Percentiles rank a stretch among this genome's conserved stretches.
These are phyloP conservation scores for Groenewaldozyma sp. DNA, from an alignment of 1,139 yeast genomes.

Conservation along the genomic window DNA sequence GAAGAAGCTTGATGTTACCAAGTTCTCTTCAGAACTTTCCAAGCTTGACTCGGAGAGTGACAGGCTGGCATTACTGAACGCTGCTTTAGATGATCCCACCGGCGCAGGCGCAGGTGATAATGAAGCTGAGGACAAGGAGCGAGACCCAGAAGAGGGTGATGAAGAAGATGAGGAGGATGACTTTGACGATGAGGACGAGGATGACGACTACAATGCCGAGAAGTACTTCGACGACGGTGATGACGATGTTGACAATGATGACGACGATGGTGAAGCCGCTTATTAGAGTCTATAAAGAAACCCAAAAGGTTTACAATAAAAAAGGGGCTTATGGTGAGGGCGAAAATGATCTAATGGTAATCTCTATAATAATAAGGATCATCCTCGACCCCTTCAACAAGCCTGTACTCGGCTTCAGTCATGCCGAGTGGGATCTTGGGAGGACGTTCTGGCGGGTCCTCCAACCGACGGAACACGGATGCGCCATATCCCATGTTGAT, in stretches of 20 bases:
- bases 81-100: conserved; percentile 19
- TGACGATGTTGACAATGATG: conserved; percentile 40
- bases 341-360: too few relatives aligned
- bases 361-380: conserved; percentile 14
- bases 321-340: too few relatives aligned
- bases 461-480: conserved; percentile 7
- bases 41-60: conserved; percentile 26
- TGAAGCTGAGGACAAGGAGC: conserved; percentile 39
- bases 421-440: conserved; percentile 27
- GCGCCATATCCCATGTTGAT: conserved; percentile 24
- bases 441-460: conserved; percentile 27
- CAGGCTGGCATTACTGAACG: conserved; percentile 31
- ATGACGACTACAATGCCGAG: conserved; percentile 61
- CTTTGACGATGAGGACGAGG: conserved; percentile 63
- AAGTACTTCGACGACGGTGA: conserved; percentile 44
- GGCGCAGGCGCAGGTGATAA: conserved; percentile 22
- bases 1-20: conserved; percentile 21
- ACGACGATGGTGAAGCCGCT: conserved; percentile 56
- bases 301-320: too few relatives aligned
- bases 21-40: conserved; percentile 24
- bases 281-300: too few relatives aligned
- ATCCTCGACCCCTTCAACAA: conserved; percentile 15
- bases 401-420: conserved; percentile 22
- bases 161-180: conserved; percentile 78
- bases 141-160: conserved; percentile 48